A percentile compares a stretch with the other conserved stretches of the same genome.
Conservation (phyloP, 495 filamentous ascomycete species). For the Lepidopterella palustris region DNA sequence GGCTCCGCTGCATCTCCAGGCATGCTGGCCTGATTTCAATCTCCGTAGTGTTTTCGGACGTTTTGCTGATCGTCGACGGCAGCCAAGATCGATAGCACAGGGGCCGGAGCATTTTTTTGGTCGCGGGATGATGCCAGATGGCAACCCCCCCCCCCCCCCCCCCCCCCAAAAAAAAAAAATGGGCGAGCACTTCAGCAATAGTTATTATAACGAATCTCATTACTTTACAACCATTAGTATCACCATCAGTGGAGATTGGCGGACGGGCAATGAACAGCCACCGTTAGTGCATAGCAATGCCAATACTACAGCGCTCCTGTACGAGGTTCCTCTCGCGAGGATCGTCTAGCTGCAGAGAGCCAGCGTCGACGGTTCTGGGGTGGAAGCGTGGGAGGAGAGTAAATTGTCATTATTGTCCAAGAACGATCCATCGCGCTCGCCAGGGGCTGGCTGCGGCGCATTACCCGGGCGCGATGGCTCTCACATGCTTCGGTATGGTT, state of each 20-base stretch:
- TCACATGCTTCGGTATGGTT: background rate
- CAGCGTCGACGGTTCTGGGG: background rate
- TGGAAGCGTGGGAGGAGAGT: background rate
- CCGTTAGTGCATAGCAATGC: background rate
- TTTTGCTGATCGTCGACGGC: constrained; percentile 23
- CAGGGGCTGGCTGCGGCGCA: too few species aligned
- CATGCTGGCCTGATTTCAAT: constrained; percentile 20
- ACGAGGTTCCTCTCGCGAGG: background rate
- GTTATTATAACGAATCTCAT: background rate
- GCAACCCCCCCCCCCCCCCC: background rate
- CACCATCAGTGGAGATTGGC: background rate
- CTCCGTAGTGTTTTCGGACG: constrained; percentile 23
- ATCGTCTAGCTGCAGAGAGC: background rate
- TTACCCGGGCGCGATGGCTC: too few species aligned
- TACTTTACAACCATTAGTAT: background rate
- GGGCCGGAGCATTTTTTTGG: constrained; percentile 26
- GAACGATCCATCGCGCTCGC: too few species aligned
- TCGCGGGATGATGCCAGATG: background rate
- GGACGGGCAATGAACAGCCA: background rate
- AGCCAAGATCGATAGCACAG: constrained; percentile 24
- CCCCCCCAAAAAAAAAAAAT: too few species aligned
- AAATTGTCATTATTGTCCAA: too few species aligned
- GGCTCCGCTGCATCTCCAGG: background rate
- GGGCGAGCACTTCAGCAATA: constrained; percentile 2
- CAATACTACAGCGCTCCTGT: background rate